phyloP scores from a whole-genome alignment of 1,284 basidiomycete genomes.

The Ceratobasidium sp. region DNA sequence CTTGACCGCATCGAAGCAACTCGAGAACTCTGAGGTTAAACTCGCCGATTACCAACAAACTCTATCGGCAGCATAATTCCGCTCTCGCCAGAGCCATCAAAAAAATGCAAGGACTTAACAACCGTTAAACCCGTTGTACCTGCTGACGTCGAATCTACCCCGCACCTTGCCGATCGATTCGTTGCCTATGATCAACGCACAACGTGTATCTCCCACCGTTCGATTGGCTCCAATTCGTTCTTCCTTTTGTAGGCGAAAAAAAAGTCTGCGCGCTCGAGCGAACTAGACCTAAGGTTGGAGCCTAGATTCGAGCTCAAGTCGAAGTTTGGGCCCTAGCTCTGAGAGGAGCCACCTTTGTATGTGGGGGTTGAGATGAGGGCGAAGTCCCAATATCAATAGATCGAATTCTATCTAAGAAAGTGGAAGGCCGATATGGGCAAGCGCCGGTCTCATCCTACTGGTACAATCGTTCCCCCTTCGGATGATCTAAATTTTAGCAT shows the following conservation, averaged over 20 bases:
- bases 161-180: constrained; percentile 65
- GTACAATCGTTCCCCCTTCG: too few species aligned
- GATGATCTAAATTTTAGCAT: too few species aligned
- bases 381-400: too few species aligned
- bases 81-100: constrained; percentile 54
- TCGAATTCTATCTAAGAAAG: too few species aligned
- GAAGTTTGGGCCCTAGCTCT: too few species aligned
- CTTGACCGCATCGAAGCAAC: constrained; percentile 68
- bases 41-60: constrained; percentile 70
- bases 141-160: constrained; percentile 53
- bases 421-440: too few species aligned
- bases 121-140: constrained; percentile 36
- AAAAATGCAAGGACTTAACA: constrained; percentile 45
- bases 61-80: constrained; percentile 54
- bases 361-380: too few species aligned
- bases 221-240: constrained; percentile 70
- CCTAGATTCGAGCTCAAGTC: too few species aligned
- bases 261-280: constrained; percentile 84
- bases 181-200: constrained; percentile 72
- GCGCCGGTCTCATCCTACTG: too few species aligned
- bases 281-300: too few species aligned
- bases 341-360: too few species aligned
- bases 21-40: constrained; percentile 74
- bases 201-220: constrained; percentile 67
- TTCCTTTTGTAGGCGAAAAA: constrained; percentile 74